These are phyloP conservation scores for Neoarthrinium moseri DNA, from an alignment of 2,329 filamentous ascomycete species.

Conservation along the genomic window DNA sequence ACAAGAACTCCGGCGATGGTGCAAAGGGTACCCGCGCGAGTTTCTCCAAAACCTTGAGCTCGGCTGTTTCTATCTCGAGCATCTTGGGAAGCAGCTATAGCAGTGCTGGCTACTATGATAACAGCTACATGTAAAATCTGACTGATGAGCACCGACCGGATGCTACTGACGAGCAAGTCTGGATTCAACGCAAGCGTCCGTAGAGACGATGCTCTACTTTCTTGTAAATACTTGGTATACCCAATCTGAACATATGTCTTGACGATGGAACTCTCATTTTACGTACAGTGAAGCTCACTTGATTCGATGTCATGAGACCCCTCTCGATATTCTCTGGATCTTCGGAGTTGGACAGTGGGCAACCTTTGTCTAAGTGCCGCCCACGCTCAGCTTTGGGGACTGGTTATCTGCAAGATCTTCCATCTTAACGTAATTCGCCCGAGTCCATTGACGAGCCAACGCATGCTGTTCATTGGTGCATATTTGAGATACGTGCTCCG, in stretches of 20 bases:
- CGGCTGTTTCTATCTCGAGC: constrained; percentile 29
- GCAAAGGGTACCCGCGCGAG: constrained; percentile 50
- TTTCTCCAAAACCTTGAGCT: constrained; percentile 34
- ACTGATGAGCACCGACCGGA: neutral
- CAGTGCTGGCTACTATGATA: constrained; percentile 18
- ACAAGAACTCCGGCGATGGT: constrained; percentile 56
- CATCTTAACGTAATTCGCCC: too few species aligned
- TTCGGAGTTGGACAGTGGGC: too few species aligned
- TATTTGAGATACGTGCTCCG: too few species aligned
- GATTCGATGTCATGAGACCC: too few species aligned
- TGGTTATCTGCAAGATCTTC: too few species aligned
- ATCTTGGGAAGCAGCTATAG: constrained; percentile 19
- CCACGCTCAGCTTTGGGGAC: too few species aligned
- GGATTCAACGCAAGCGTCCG: neutral
- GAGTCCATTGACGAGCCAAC: too few species aligned
- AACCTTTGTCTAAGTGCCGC: too few species aligned
- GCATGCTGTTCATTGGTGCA: too few species aligned
- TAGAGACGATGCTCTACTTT: neutral
- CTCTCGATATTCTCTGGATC: too few species aligned
- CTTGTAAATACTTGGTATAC: neutral
- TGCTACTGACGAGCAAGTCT: too few species aligned
- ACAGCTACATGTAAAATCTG: constrained; percentile 12
- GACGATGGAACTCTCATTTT: constrained; percentile 16
- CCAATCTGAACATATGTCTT: neutral
- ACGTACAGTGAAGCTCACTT: too few species aligned